phyloP scores from a whole-genome alignment of 352 stramenopile species.

The Lagenidium giganteum region DNA sequence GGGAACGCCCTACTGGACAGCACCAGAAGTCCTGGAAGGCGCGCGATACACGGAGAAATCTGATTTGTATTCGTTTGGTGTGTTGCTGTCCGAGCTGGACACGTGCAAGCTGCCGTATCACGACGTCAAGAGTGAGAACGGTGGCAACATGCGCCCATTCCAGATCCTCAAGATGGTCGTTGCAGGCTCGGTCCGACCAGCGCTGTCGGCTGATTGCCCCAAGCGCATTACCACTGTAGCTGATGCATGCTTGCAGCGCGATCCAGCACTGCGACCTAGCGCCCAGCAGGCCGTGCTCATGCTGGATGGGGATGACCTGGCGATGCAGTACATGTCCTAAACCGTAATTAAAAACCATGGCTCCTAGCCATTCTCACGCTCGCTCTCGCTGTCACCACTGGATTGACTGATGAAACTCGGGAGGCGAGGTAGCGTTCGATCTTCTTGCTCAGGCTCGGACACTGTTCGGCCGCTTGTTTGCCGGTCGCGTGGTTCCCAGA shows the following conservation, averaged over 20 bases:
- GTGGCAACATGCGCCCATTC: constrained; percentile 5
- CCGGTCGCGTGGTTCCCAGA: too few species aligned
- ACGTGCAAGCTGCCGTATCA: background rate
- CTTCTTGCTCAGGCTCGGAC: too few species aligned
- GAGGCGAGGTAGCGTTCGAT: too few species aligned
- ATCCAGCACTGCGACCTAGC: constrained; percentile 72
- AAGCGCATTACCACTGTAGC: constrained; percentile 47
- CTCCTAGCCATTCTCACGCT: too few species aligned
- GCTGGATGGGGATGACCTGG: too few species aligned
- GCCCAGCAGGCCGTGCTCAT: constrained; percentile 72
- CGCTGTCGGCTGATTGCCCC: constrained; percentile 43
- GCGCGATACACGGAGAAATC: constrained; percentile 45
- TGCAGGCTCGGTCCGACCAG: constrained; percentile 7
- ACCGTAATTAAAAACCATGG: too few species aligned
- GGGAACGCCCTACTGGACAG: constrained; percentile 77
- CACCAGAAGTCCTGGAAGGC: constrained; percentile 58
- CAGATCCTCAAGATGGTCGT: constrained; percentile 15
- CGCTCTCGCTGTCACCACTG: too few species aligned
- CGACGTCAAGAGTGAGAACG: background rate
- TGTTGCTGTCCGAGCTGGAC: constrained; percentile 16
- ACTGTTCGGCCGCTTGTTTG: too few species aligned
- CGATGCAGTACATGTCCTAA: too few species aligned
- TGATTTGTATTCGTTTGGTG: constrained; percentile 72
- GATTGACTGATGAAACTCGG: too few species aligned
- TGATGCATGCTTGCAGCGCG: constrained; percentile 80